A percentile compares a stretch with the other conserved stretches of the same genome.
These are phyloP conservation scores for Vitis hybrid DNA, from an alignment of 177 flowering plant genomes.

Conservation along the genomic window DNA sequence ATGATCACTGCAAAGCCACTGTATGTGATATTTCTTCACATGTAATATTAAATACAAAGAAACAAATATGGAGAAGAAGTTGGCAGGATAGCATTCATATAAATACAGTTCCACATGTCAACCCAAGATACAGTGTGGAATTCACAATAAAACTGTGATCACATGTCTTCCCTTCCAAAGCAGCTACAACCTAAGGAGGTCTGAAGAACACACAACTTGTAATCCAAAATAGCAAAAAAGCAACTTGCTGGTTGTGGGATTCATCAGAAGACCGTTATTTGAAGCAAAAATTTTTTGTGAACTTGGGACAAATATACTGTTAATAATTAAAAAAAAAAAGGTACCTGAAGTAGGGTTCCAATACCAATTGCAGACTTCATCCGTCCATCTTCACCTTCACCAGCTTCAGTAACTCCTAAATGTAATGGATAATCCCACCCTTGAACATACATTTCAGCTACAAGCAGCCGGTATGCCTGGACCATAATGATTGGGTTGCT, in stretches of 20 bases:
- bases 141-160: background rate
- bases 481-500: constrained; percentile 99
- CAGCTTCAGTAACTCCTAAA: constrained; percentile 99
- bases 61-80: no score
- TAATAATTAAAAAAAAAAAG: background rate
- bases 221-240: background rate
- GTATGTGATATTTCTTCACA: no score
- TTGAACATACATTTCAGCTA: constrained; percentile 96
- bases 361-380: constrained; percentile 99
- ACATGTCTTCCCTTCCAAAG: background rate
- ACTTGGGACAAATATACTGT: background rate
- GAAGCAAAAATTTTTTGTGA: background rate
- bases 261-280: background rate
- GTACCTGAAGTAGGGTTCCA: constrained; percentile 96
- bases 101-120: background rate
- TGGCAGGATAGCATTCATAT: no score
- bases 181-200: no score
- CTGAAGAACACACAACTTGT: no score
- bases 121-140: background rate
- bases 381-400: constrained; percentile 99
- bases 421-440: constrained; percentile 99
- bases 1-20: background rate
- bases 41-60: no score
- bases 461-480: constrained; percentile 90
- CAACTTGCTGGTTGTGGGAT: background rate